These are phyloP conservation scores for Pistacia integerrima DNA, from an alignment of 345 rosid genomes.

Conservation along the genomic window DNA sequence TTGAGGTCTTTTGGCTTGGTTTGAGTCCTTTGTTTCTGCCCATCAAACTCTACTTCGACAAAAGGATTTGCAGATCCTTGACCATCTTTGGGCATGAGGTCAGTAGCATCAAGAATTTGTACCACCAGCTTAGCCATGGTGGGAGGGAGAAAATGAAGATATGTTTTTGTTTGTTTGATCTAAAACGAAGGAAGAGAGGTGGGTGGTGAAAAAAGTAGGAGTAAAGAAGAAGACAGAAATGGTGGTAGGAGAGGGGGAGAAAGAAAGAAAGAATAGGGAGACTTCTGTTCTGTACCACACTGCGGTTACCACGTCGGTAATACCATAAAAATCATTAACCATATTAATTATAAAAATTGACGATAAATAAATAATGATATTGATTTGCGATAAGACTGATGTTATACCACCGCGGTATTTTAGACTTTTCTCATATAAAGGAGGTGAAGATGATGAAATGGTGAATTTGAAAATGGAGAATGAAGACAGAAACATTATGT, in stretches of 20 bases:
- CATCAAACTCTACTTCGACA: conserved; percentile 69
- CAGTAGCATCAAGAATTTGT: conserved; percentile 74
- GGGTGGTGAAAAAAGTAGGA: conserved; percentile 23
- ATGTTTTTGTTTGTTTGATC: background rate
- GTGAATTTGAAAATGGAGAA: conserved; percentile 15
- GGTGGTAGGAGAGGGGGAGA: conserved; percentile 11
- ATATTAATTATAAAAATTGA: background rate
- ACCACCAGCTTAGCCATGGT: conserved; percentile 73
- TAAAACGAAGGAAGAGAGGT: conserved; percentile 14
- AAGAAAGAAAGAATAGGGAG: background rate
- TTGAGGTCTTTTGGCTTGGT: conserved; percentile 67
- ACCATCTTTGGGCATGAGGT: conserved; percentile 81
- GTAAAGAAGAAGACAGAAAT: conserved; percentile 29
- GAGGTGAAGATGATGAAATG: conserved; percentile 17
- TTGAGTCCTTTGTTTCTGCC: conserved; percentile 57
- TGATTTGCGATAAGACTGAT: too few species aligned
- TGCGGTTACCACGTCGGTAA: too few species aligned
- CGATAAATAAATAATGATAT: background rate
- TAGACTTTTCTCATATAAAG: background rate
- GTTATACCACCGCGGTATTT: too few species aligned
- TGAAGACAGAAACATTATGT: conserved; percentile 33
- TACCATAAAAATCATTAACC: too few species aligned
- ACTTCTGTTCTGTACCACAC: too few species aligned
- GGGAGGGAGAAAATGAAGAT: background rate
- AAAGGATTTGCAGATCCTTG: conserved; percentile 79